Percentiles rank a stretch among this genome's conserved stretches.
Conservation (phyloP, 2,329 filamentous ascomycete species). For the Helminthosporium solani region DNA sequence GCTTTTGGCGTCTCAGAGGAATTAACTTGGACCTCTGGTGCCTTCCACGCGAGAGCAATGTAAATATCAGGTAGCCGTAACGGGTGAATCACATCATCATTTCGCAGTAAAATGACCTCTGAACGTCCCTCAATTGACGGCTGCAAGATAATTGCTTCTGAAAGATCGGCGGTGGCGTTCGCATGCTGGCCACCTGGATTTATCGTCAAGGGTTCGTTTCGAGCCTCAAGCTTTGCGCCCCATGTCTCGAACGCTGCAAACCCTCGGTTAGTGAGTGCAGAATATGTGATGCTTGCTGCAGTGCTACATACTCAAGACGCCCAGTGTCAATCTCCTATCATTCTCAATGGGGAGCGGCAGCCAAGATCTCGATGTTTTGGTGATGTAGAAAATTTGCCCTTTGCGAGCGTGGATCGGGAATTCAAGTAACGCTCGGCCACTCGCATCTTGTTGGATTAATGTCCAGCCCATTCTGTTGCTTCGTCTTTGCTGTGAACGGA, state of each 20-base stretch:
- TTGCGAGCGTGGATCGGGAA: neutral
- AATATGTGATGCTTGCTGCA: neutral
- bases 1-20: conserved; percentile 26
- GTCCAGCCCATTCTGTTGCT: conserved; percentile 7
- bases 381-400: neutral
- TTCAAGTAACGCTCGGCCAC: neutral
- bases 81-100: conserved; percentile 26
- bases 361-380: neutral
- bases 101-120: conserved; percentile 33
- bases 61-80: neutral
- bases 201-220: conserved; percentile 19
- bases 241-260: conserved; percentile 17
- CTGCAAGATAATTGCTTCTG: conserved; percentile 23
- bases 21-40: conserved; percentile 32
- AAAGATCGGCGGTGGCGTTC: neutral
- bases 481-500: conserved; percentile 3
- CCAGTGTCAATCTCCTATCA: neutral
- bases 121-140: conserved; percentile 10
- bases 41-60: conserved; percentile 20
- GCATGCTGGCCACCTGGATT: conserved; percentile 11
- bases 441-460: neutral
- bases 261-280: neutral
- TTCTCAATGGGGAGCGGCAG: neutral
- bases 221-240: conserved; percentile 30
- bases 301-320: conserved; percentile 9